Conservation (phyloP, 2,329 filamentous ascomycete genomes). For the Penicillium janthinellum region DNA sequence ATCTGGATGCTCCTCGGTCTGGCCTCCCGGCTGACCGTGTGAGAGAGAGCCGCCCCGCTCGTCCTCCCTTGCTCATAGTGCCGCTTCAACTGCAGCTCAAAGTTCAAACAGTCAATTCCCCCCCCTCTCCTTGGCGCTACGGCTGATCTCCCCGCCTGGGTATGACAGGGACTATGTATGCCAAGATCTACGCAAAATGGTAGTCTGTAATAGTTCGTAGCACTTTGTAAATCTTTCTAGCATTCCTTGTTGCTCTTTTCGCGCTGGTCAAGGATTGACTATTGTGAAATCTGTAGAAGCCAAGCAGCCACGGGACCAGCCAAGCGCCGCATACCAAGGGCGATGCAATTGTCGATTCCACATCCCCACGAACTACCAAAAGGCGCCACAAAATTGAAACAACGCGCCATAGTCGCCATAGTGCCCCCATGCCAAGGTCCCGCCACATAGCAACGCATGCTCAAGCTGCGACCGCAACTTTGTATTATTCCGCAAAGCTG, state of each 20-base stretch:
- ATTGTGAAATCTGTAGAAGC: not conserved
- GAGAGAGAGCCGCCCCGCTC: not conserved
- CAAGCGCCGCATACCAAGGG: constrained; percentile 7
- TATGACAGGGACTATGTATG: not conserved
- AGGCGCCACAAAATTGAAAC: not conserved
- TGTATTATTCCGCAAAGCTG: not conserved
- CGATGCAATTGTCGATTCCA: not conserved
- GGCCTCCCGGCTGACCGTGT: constrained; percentile 7
- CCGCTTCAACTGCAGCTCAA: not conserved
- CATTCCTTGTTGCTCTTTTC: not conserved
- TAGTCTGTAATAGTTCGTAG: not conserved
- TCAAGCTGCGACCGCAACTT: not conserved
- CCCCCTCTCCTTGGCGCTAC: constrained; percentile 10
- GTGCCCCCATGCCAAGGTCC: not conserved
- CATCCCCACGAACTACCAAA: not conserved
- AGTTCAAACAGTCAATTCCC: not conserved
- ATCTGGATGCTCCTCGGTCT: constrained; percentile 7
- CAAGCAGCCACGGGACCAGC: constrained; percentile 8
- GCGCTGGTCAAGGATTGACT: not conserved
- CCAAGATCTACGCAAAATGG: not conserved
- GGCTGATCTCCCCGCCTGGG: constrained; percentile 18
- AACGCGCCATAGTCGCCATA: not conserved
- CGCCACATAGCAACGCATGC: not conserved
- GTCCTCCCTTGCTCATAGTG: not conserved
- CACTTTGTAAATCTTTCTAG: not conserved